These are phyloP conservation scores for Fomitopsis serialis DNA, from an alignment of 768 basidiomycete genomes.

Conservation along the genomic window DNA sequence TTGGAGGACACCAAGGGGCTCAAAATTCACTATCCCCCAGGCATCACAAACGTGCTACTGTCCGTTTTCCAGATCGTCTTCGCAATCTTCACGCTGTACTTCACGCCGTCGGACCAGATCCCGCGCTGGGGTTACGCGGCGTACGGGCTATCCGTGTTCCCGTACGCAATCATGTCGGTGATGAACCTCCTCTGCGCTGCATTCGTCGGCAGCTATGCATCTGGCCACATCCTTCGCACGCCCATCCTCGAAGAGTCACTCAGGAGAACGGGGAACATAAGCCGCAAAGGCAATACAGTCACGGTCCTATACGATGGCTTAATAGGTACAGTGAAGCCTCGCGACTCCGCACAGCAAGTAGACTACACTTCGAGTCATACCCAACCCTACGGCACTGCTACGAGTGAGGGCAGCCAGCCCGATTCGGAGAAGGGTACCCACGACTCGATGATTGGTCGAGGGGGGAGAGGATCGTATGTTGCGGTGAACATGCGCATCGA, in stretches of 20 bases:
- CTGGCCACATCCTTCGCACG: background rate
- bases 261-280: background rate
- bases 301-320: background rate
- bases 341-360: too few species aligned
- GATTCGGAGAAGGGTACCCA: too few species aligned
- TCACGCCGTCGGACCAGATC: background rate
- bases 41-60: background rate
- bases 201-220: background rate
- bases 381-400: too few species aligned
- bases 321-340: background rate
- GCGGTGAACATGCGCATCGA: too few species aligned
- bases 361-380: too few species aligned
- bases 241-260: background rate
- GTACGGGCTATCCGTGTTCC: constrained; percentile 1
- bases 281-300: too few species aligned
- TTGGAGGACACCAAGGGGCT: background rate
- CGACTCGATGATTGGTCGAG: too few species aligned
- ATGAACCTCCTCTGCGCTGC: background rate
- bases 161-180: constrained; percentile 1
- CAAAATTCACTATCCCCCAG: background rate
- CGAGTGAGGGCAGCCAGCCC: background rate
- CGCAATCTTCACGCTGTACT: background rate
- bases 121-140: background rate
- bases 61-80: background rate
- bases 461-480: too few species aligned